Conservation (phyloP, 140 eudicot genomes). For the Stevia rebaudiana region DNA sequence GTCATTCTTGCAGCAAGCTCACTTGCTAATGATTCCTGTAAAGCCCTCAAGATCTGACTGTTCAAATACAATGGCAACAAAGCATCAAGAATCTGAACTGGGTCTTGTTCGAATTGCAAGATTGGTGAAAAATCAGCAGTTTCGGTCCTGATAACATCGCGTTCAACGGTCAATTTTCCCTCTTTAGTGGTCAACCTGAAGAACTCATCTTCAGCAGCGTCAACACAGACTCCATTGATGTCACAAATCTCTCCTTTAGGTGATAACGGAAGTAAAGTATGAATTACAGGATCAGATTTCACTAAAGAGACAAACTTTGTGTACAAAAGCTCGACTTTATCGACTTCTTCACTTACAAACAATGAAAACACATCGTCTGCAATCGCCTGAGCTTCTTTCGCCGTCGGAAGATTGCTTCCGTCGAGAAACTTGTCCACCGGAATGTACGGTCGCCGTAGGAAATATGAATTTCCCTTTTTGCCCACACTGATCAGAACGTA, state of each 20-base stretch:
- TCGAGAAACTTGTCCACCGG: slow-evolving; percentile 70
- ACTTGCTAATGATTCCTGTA: slow-evolving; percentile 92
- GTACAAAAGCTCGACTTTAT: slow-evolving; percentile 81
- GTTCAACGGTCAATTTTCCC: slow-evolving; percentile 92
- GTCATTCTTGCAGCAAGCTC: slow-evolving; percentile 96
- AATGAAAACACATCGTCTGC: slow-evolving; percentile 96
- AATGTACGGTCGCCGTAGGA: slow-evolving; percentile 60
- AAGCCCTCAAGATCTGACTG: slow-evolving; percentile 87
- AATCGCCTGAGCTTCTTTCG: slow-evolving; percentile 91
- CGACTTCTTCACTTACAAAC: slow-evolving; percentile 85
- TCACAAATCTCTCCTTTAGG: slow-evolving; percentile 97
- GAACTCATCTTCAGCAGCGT: slow-evolving; percentile 93
- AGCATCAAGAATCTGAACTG: slow-evolving; percentile 93
- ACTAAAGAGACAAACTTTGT: slow-evolving; percentile 89
- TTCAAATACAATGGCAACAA: slow-evolving; percentile 81
- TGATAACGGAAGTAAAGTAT: slow-evolving; percentile 79
- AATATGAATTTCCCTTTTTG: slow-evolving; percentile 80
- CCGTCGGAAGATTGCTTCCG: slow-evolving; percentile 68
- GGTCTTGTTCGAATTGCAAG: slow-evolving; percentile 94
- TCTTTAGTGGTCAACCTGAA: slow-evolving; percentile 89
- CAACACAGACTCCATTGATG: slow-evolving; percentile 78
- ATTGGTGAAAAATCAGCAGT: slow-evolving; percentile 69
- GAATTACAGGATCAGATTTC: slow-evolving; percentile 79
- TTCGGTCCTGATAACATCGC: slow-evolving; percentile 54
- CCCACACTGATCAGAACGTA: slow-evolving; percentile 83